phyloP scores from a whole-genome alignment of 768 basidiomycete genomes.

The Lyophyllum shimeji region DNA sequence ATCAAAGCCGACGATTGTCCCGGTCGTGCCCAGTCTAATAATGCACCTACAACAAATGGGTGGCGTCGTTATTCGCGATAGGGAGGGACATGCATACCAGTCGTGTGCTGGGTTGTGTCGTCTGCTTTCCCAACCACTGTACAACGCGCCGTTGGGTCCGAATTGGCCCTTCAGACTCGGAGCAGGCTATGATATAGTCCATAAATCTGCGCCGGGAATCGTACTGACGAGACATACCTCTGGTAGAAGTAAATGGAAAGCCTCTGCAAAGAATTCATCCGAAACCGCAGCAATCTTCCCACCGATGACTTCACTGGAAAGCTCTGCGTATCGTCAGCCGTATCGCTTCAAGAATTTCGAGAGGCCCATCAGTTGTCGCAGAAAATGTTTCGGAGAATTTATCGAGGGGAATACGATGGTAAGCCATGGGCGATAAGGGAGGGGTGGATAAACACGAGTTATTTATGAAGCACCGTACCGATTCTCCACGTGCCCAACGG shows the following conservation, averaged over 20 bases:
- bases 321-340: constrained; percentile 48
- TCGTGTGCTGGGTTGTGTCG: constrained; percentile 88
- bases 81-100: constrained; percentile 52
- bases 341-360: background rate
- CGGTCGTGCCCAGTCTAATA: constrained; percentile 80
- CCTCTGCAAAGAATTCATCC: constrained; percentile 96
- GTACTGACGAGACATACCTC: constrained; percentile 50
- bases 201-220: background rate
- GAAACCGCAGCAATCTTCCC: constrained; percentile 74
- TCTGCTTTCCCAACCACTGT: constrained; percentile 91
- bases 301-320: constrained; percentile 85
- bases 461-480: background rate
- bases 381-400: constrained; percentile 48
- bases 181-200: constrained; percentile 59
- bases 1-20: constrained; percentile 79
- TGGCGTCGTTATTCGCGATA: background rate
- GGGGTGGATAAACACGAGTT: background rate
- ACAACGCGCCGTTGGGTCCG: constrained; percentile 93
- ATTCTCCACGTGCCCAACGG: background rate
- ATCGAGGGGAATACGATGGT: constrained; percentile 42
- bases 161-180: constrained; percentile 93
- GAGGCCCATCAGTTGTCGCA: constrained; percentile 44
- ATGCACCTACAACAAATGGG: constrained; percentile 64
- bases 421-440: constrained; percentile 37
- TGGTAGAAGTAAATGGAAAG: constrained; percentile 77